These are phyloP conservation scores for Xylariomycetidae sp. DNA, from an alignment of 2,329 filamentous ascomycete genomes.

Conservation along the genomic window DNA sequence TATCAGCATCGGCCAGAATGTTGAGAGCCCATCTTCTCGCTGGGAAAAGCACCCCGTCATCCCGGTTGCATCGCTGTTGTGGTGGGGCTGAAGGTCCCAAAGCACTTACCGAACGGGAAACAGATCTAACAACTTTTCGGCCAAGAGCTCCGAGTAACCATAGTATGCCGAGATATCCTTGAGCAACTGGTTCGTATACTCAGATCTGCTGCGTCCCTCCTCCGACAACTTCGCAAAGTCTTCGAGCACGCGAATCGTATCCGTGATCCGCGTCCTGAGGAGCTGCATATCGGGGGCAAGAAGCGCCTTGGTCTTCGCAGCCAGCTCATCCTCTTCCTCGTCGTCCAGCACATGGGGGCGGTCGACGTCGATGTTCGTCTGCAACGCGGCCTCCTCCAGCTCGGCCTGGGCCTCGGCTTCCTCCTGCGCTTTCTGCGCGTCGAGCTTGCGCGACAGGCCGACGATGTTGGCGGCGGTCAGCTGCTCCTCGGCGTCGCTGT, in stretches of 20 bases:
- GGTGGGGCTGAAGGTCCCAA: background rate
- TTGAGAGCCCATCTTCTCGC: too few species aligned
- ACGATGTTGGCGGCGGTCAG: slow-evolving; percentile 95
- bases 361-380: slow-evolving; percentile 88
- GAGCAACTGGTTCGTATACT: slow-evolving; percentile 81
- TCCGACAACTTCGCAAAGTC: slow-evolving; percentile 80
- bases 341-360: slow-evolving; percentile 59
- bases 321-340: slow-evolving; percentile 55
- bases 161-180: slow-evolving; percentile 96
- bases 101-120: slow-evolving; percentile 64
- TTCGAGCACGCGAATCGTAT: slow-evolving; percentile 85
- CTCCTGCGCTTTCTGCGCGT: slow-evolving; percentile 69
- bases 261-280: slow-evolving; percentile 81
- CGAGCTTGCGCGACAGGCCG: slow-evolving; percentile 79
- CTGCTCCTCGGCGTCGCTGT: slow-evolving; percentile 81
- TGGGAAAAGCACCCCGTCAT: too few species aligned
- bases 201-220: slow-evolving; percentile 72
- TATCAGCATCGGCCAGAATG: slow-evolving; percentile 1
- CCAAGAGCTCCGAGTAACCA: slow-evolving; percentile 90
- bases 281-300: slow-evolving; percentile 87
- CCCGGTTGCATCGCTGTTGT: background rate
- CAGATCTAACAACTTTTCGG: slow-evolving; percentile 88
- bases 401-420: slow-evolving; percentile 80
- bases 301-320: slow-evolving; percentile 53
- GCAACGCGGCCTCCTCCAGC: slow-evolving; percentile 75